A percentile compares a stretch with the other conserved stretches of the same genome.
These are phyloP conservation scores for Drechslerella stenobrocha DNA, from an alignment of 2,329 filamentous ascomycete species.

Conservation along the genomic window DNA sequence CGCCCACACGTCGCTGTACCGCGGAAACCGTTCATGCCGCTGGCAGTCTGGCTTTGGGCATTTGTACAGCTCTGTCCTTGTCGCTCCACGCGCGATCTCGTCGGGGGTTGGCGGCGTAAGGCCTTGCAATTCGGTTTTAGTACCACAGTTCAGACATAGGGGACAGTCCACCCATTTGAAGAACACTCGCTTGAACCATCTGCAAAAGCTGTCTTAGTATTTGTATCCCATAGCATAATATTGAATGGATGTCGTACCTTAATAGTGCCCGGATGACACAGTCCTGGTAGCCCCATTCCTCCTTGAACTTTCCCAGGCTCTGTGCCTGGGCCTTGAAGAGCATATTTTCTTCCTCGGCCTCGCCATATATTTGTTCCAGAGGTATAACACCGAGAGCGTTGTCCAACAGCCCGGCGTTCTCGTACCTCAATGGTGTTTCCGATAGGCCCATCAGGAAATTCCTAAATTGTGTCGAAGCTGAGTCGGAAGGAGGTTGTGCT, in stretches of 20 bases:
- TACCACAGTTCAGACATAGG: slow-evolving; percentile 76
- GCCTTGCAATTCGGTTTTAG: slow-evolving; percentile 79
- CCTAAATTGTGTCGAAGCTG: slow-evolving; percentile 72
- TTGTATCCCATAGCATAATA: slow-evolving; percentile 13
- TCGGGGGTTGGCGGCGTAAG: slow-evolving; percentile 84
- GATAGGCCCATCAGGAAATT: slow-evolving; percentile 84
- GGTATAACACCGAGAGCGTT: slow-evolving; percentile 86
- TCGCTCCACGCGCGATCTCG: slow-evolving; percentile 83
- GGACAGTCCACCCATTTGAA: slow-evolving; percentile 98
- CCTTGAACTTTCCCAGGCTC: slow-evolving; percentile 78
- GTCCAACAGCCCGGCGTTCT: slow-evolving; percentile 91
- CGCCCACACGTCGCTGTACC: slow-evolving; percentile 94
- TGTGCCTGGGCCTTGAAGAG: slow-evolving; percentile 83
- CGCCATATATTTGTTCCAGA: slow-evolving; percentile 84
- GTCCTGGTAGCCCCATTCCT: slow-evolving; percentile 97
- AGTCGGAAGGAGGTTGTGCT: slow-evolving; percentile 75
- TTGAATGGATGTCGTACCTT: slow-evolving; percentile 62
- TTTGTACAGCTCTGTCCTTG: slow-evolving; percentile 84
- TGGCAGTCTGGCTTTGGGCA: slow-evolving; percentile 77
- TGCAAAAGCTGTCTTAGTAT: slow-evolving; percentile 54
- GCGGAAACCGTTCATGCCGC: slow-evolving; percentile 82
- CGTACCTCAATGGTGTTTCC: slow-evolving; percentile 86
- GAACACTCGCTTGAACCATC: slow-evolving; percentile 95
- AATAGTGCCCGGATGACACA: slow-evolving; percentile 88
- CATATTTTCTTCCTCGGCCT: slow-evolving; percentile 91